phyloP scores from a whole-genome alignment of 805 yeast species.

The Suhomyces sp. region DNA sequence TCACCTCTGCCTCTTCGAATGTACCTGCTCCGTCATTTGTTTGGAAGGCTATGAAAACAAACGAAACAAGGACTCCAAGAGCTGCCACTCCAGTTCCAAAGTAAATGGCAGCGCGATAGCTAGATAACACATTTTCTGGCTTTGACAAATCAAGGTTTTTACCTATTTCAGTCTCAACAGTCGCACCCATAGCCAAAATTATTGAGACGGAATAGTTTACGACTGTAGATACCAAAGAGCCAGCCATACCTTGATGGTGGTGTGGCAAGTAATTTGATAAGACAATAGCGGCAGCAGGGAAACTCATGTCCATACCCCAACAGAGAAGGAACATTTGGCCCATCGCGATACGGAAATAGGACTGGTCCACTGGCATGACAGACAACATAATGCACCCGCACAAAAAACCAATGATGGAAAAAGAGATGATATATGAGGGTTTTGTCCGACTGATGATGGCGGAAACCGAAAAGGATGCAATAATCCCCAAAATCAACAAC shows the following conservation, averaged over 20 bases:
- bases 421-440: constrained; percentile 49
- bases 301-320: constrained; percentile 77
- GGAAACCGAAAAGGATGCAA: constrained; percentile 55
- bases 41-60: constrained; percentile 19
- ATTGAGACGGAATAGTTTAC: constrained; percentile 69
- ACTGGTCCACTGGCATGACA: constrained; percentile 55
- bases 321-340: constrained; percentile 55
- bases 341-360: constrained; percentile 57
- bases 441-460: constrained; percentile 43
- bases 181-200: constrained; percentile 69
- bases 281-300: constrained; percentile 69
- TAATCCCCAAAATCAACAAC: constrained; percentile 51
- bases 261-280: constrained; percentile 58
- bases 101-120: constrained; percentile 57
- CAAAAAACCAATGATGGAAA: constrained; percentile 53
- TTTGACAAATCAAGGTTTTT: constrained; percentile 5
- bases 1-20: constrained; percentile 3
- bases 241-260: constrained; percentile 74
- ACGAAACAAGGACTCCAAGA: constrained; percentile 34
- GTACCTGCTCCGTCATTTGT: constrained; percentile 6
- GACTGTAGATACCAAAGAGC: constrained; percentile 66
- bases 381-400: constrained; percentile 54
- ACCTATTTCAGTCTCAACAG: constrained; percentile 46
- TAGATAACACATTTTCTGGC: constrained; percentile 23
- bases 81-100: constrained; percentile 62